Evolutionary conservation across 1,284 basidiomycete species (phyloP).

Genomic region (Hymenochaete sp.): DNA sequence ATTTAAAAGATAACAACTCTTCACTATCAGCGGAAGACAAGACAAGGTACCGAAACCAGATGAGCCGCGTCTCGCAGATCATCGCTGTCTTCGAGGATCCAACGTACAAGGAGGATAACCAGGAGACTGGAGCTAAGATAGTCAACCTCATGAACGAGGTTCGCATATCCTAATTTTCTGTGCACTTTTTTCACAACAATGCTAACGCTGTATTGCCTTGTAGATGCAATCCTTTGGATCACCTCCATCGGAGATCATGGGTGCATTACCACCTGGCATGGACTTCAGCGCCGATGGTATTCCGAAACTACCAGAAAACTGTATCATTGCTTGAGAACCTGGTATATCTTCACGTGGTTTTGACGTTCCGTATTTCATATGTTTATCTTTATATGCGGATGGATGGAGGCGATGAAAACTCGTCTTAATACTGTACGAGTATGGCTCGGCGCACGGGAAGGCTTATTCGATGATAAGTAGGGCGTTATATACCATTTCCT

Average conservation of each 20-base stretch:
- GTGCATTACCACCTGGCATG: conserved; percentile 77
- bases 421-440: too few species aligned
- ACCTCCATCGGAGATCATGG: conserved; percentile 88
- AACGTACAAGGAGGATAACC: conserved; percentile 54
- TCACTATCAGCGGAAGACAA: conserved; percentile 55
- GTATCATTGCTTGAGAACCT: conserved; percentile 29
- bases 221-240: conserved; percentile 83
- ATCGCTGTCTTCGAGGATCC: conserved; percentile 68
- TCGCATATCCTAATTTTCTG: too few species aligned
- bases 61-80: conserved; percentile 55
- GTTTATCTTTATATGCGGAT: too few species aligned
- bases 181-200: conserved; percentile 1
- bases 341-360: background rate
- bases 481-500: too few species aligned
- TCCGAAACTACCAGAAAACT: conserved; percentile 46
- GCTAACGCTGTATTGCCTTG: conserved; percentile 2
- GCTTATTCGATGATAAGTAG: too few species aligned
- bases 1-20: conserved; percentile 49
- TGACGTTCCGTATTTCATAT: too few species aligned
- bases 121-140: conserved; percentile 44
- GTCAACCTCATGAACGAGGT: conserved; percentile 75
- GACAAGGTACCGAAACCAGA: conserved; percentile 64
- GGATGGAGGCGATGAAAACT: too few species aligned
- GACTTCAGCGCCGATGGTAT: conserved; percentile 49
- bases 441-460: too few species aligned